These are phyloP conservation scores for Striga hermonthica DNA, from an alignment of 305 asterid genomes.

Conservation along the genomic window DNA sequence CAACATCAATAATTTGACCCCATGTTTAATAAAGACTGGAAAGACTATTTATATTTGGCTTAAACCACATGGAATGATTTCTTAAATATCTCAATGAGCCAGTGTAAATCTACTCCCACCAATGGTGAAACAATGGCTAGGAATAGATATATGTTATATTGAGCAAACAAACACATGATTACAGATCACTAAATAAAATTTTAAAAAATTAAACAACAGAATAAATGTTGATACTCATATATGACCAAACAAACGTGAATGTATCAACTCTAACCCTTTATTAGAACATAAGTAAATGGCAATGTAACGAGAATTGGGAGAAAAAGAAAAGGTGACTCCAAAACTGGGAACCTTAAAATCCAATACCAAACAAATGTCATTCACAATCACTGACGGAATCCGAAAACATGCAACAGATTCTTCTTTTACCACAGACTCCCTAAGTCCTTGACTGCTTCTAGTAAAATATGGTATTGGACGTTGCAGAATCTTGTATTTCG, in stretches of 20 bases:
- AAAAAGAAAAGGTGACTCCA: background rate
- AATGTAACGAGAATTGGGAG: background rate
- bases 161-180: too few relatives aligned
- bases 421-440: too few relatives aligned
- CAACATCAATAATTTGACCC: conserved; percentile 10
- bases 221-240: too few relatives aligned
- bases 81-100: conserved; percentile 26
- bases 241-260: too few relatives aligned
- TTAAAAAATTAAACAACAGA: too few relatives aligned
- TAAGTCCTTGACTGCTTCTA: too few relatives aligned
- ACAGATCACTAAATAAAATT: too few relatives aligned
- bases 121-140: background rate
- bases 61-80: conserved; percentile 18
- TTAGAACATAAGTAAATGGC: background rate
- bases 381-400: too few relatives aligned
- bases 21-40: conserved; percentile 17
- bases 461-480: too few relatives aligned
- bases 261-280: too few relatives aligned
- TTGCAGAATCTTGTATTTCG: too few relatives aligned
- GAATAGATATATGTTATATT: background rate
- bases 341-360: background rate
- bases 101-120: conserved; percentile 16
- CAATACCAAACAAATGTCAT: background rate
- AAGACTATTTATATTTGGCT: background rate
- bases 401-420: too few relatives aligned